Conservation (phyloP, 2,329 filamentous ascomycete genomes). For the Parastagonospora avenae region DNA sequence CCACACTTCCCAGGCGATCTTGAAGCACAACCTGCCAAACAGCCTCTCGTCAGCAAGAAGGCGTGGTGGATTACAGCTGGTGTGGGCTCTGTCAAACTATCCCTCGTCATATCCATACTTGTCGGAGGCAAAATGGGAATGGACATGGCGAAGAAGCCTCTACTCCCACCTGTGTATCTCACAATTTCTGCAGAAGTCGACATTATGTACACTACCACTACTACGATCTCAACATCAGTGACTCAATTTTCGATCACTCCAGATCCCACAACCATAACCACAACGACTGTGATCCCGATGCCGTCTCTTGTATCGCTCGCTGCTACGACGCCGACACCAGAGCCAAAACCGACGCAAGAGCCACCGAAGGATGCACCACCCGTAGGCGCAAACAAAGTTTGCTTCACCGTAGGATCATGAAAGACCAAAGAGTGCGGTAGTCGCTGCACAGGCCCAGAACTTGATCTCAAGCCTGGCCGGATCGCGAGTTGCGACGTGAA, state of each 20-base stretch:
- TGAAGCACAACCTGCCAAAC: neutral
- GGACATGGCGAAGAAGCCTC: neutral
- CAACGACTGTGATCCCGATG: neutral
- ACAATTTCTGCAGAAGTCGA: neutral
- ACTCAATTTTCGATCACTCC: neutral
- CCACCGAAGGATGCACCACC: neutral
- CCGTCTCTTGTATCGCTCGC: neutral
- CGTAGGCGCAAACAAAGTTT: neutral
- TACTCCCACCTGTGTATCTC: neutral
- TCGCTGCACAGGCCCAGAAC: too few relatives aligned
- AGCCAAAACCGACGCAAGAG: neutral
- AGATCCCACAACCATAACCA: neutral
- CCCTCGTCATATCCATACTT: neutral
- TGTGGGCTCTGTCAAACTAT: neutral
- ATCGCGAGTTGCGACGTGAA: too few relatives aligned
- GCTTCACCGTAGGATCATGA: neutral
- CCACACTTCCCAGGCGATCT: conserved; percentile 4
- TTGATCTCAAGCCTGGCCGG: too few relatives aligned
- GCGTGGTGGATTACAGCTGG: neutral
- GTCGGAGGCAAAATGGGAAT: neutral
- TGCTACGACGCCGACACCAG: neutral
- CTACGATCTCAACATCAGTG: neutral
- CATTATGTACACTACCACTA: neutral
- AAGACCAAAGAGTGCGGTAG: too few relatives aligned
- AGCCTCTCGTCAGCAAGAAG: neutral